These are phyloP conservation scores for Miamiensis avidus DNA, from an alignment of 169 alveolate genomes.

Conservation along the genomic window DNA sequence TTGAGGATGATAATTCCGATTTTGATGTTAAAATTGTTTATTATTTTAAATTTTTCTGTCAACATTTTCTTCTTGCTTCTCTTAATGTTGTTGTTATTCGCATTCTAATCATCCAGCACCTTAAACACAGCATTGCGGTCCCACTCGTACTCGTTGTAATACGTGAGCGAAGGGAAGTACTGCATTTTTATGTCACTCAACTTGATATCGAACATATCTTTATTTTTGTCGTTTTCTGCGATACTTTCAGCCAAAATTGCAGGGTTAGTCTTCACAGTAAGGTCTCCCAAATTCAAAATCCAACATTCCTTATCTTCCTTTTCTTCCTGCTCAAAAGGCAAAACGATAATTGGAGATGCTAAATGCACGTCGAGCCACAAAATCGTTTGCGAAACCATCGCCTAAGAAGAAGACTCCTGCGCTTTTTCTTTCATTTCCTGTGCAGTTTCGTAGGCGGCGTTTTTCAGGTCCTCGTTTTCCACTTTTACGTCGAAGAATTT, in stretches of 20 bases:
- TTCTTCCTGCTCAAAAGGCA: slow-evolving; percentile 29
- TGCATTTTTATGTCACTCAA: slow-evolving; percentile 11
- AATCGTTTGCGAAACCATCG: slow-evolving; percentile 22
- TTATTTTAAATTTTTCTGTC: not conserved
- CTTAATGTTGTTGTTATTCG: too few relatives aligned
- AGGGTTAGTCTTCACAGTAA: slow-evolving; percentile 24
- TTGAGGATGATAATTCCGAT: slow-evolving; percentile 4
- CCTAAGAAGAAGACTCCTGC: slow-evolving; percentile 15
- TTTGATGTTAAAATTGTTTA: not conserved
- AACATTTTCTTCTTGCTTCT: too few relatives aligned
- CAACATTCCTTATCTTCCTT: slow-evolving; percentile 24
- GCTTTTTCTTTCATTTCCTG: slow-evolving; percentile 22
- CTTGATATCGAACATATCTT: slow-evolving; percentile 13
- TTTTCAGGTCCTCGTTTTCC: slow-evolving; percentile 32
- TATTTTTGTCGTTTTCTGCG: not conserved
- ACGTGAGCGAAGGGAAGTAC: slow-evolving; percentile 12
- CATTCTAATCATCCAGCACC: too few relatives aligned
- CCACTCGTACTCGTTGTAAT: not conserved
- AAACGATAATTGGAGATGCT: slow-evolving; percentile 27
- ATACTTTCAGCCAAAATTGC: not conserved
- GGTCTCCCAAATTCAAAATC: slow-evolving; percentile 42
- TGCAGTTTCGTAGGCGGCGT: slow-evolving; percentile 31
- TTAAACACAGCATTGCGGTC: not conserved
- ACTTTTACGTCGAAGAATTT: slow-evolving; percentile 40
- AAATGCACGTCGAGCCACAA: slow-evolving; percentile 23